Base-by-base conservation (phyloP, 2,329 filamentous ascomycete species). In the Nigrograna mackinnonii region DNA sequence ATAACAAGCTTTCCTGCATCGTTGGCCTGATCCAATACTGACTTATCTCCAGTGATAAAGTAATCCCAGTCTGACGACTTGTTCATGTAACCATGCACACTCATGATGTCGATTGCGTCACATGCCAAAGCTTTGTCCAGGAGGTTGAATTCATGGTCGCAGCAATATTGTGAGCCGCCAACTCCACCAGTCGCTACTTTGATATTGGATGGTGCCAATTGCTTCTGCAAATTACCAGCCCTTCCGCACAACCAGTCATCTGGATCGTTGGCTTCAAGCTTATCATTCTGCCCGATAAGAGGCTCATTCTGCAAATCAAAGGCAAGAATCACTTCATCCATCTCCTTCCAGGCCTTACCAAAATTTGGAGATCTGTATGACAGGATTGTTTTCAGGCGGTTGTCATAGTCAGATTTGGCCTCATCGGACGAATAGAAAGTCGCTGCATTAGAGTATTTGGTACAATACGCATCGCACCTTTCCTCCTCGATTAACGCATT, bases 31-130 rank as follows among this genome's bases (percentile, higher is more conserved):
- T 22, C 14, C 3, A 49, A 21, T 4, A 47, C 34, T 2, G 42
- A 46, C 12, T 38, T 24, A n/a, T 43, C 45, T 4, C 47, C 47
- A 2, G 39, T 44, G 17, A 51, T 41, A 24, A 43, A 51, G 18
- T 49, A 49, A 12, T 41, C 48, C 48, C 48, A 51, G 22, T 48
- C 41, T 4, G 21, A 14, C 2, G 42, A 39, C 28, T 46, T 46
- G 24, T 30, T 32, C 46, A 49, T 49, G 22, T 49, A 51, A 5
- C 48, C 42, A 22, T 51, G 48, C 13, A 51, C 46, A 20, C 43
- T 51, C 22, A 46, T 37, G 17, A 51, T 42, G 21, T 51, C 46
- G 9, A 49, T 37, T 3, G 48, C 48, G 37, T 49, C 46, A 18
- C 46, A 51, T 1, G 16, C 7, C 20, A 49, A n/a, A 14, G 48